Evolutionary conservation across 2,329 filamentous ascomycete species (phyloP), one percentile per base, ranked within the genome.

Genomic region (Lithohypha guttulata): DNA sequence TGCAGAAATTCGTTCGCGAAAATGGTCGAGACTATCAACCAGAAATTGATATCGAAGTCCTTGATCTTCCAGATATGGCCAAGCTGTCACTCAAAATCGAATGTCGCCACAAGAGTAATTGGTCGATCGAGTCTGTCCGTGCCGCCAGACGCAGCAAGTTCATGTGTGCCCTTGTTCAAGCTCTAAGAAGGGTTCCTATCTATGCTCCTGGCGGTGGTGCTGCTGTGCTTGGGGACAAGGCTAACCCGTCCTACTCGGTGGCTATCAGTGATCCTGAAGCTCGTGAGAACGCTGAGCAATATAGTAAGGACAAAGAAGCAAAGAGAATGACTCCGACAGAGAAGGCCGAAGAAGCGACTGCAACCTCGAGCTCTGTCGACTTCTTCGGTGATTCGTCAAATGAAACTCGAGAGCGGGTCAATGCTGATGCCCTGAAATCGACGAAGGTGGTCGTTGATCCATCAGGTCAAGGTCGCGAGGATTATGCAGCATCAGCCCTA

Each of bases 101-200:
- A 52, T 86, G 95, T 55, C 78, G 81, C 55, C 86, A 96, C 70
- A 96, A 96, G 65, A 84, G 80, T 42, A 91, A 89, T 63, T 89
- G 84, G 83, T 77, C 84, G 51, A 86, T 95, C 60, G 89, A 94
- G 51, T 71, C 75, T 1, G 72, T 95, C 27, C 81, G 87, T 27
- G 79, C 80, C 13, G 73, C 81, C 5, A 78, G 87, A 37, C 79
- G 89, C 44, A 93, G 83, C 58, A 96, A 94, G 62, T 96, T 98
- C 65, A 93, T 96, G 78, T 94, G 87, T 56, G 91, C 91, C 1
- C 68, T 98, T 42, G 79, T 91, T 3, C 62, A 86, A 6, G 86
- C 89, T 3, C 66, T 95, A 42, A 83, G 85, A 62, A 86, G 81
- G 63, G 72, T 98, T 13, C 89, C 87, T 7, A 89, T 98, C 55